Evolutionary conservation across 2,329 filamentous ascomycete species (phyloP).

Genomic region (Cladosporium sp.): DNA sequence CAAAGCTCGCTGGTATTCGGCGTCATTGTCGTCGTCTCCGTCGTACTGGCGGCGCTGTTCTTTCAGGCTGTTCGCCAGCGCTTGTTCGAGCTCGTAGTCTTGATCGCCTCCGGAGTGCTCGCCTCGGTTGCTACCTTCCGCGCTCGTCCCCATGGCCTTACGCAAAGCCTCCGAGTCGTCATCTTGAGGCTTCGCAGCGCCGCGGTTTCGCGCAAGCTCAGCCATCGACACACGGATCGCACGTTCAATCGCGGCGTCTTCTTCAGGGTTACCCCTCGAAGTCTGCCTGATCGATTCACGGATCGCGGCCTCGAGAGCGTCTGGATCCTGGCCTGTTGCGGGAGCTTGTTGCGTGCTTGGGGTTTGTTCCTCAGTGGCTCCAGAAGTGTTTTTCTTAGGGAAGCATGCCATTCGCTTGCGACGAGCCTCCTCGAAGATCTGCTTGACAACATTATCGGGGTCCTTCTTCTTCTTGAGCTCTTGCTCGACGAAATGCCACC

Average conservation of each 20-base stretch:
- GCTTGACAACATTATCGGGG: constrained; percentile 50
- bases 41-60: constrained; percentile 33
- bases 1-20: constrained; percentile 18
- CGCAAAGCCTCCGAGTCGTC: constrained; percentile 32
- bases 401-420: constrained; percentile 21
- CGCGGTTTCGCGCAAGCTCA: constrained; percentile 53
- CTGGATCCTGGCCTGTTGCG: neutral
- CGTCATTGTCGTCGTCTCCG: constrained; percentile 17
- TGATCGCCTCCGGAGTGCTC: constrained; percentile 8
- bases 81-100: constrained; percentile 41
- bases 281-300: constrained; percentile 63
- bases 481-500: constrained; percentile 59
- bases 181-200: constrained; percentile 35
- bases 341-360: neutral
- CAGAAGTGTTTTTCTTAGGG: neutral
- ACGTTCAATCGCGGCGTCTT: constrained; percentile 67
- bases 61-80: constrained; percentile 40
- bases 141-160: constrained; percentile 48
- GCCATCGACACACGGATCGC: constrained; percentile 68
- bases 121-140: constrained; percentile 32
- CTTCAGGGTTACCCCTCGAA: constrained; percentile 61
- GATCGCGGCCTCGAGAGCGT: constrained; percentile 68
- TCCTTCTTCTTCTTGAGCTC: constrained; percentile 57
- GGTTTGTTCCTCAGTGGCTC: neutral
- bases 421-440: constrained; percentile 36